Evolutionary conservation across 148 eudicot species (phyloP).

Genomic region (Polygonum aviculare): DNA sequence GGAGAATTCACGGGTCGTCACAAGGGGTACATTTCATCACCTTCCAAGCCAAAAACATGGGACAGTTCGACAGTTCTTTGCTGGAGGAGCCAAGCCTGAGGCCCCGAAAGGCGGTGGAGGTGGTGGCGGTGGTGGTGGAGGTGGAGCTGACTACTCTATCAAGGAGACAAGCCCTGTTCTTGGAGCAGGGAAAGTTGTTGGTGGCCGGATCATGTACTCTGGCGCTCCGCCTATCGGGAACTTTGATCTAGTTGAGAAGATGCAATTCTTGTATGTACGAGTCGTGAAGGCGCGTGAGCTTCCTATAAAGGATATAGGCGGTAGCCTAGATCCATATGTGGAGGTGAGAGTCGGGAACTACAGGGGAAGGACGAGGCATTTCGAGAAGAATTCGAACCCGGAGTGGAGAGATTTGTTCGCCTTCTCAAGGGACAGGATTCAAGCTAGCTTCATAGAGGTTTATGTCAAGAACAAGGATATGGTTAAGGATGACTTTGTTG

Average conservation of each 20-base stretch:
- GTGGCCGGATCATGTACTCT: neutral
- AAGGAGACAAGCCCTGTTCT: conserved; percentile 4
- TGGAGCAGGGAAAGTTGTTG: neutral
- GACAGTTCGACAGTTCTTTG: neutral
- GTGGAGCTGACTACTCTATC: neutral
- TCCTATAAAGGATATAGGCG: neutral
- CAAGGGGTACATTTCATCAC: neutral
- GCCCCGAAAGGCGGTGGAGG: neutral
- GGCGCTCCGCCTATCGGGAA: neutral
- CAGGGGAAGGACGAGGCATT: conserved; percentile 6
- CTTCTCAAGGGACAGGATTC: conserved; percentile 11
- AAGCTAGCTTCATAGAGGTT: neutral
- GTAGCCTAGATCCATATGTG: conserved; percentile 5
- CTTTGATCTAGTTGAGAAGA: conserved; percentile 11
- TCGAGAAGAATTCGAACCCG: neutral
- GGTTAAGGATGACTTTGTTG: conserved; percentile 11
- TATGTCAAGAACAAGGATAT: conserved; percentile 11
- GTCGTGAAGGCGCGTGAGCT: conserved; percentile 13
- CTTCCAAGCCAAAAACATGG: neutral
- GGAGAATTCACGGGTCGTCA: neutral
- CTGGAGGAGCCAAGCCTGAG: neutral
- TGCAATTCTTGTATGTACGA: conserved; percentile 10
- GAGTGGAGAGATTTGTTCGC: conserved; percentile 3
- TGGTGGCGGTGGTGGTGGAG: neutral
- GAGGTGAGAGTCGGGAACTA: conserved; percentile 5